Evolutionary conservation across 306 rosid species (phyloP).

Genomic region (Cyclanthera cordifolia): DNA sequence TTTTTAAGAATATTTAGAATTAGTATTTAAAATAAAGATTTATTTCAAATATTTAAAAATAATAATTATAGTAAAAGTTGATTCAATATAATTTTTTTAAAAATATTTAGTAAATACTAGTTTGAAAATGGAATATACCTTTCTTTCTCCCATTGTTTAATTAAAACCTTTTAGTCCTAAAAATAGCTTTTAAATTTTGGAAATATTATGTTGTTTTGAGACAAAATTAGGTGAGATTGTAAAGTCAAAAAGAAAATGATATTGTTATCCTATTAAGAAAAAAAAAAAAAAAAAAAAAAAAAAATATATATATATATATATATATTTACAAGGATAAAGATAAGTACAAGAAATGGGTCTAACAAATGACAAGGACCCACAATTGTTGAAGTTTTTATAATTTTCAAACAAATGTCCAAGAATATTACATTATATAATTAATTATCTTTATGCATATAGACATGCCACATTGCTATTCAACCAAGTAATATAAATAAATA

Average conservation of each 20-base stretch:
- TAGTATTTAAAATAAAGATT: too few relatives aligned
- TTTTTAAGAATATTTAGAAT: too few relatives aligned
- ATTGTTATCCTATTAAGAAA: not conserved
- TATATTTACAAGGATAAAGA: not conserved
- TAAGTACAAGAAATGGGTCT: not conserved
- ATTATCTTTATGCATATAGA: not conserved
- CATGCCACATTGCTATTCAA: not conserved
- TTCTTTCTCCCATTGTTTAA: too few relatives aligned
- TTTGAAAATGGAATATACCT: too few relatives aligned
- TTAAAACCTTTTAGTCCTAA: not conserved
- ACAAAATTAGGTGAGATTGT: not conserved
- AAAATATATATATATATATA: too few relatives aligned
- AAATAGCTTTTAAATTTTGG: not conserved
- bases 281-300: not conserved
- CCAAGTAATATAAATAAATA: not conserved
- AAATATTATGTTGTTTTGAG: not conserved
- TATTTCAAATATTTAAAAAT: too few relatives aligned
- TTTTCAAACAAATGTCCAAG: not conserved
- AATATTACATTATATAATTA: not conserved
- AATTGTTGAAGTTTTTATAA: constrained; percentile 5
- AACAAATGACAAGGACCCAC: not conserved
- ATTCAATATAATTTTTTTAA: too few relatives aligned
- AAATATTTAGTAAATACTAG: too few relatives aligned
- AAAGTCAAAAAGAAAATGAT: not conserved
- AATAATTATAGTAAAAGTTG: too few relatives aligned